A percentile compares a stretch with the other conserved stretches of the same genome.
phyloP scores from a whole-genome alignment of 75 land plant species.

The Pinus tabuliformis region DNA sequence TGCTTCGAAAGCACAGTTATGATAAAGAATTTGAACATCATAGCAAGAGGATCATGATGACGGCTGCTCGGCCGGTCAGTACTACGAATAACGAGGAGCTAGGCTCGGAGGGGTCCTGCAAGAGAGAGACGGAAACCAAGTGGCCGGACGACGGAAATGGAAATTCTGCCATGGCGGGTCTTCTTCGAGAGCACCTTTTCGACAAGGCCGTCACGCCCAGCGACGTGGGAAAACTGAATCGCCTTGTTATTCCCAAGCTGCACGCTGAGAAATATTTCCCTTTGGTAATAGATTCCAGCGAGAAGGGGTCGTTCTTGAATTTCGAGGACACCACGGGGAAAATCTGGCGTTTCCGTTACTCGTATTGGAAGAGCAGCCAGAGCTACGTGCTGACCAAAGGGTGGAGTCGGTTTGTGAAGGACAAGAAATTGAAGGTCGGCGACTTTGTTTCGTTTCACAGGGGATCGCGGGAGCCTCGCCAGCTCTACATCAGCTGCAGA shows the following conservation, averaged over 20 bases:
- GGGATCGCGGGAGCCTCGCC: neutral
- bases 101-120: neutral
- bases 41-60: too few species aligned
- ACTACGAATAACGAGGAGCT: too few species aligned
- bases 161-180: neutral
- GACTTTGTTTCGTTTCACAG: conserved; percentile 39
- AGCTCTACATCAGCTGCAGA: neutral
- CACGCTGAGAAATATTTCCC: conserved; percentile 47
- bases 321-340: conserved; percentile 34
- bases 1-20: too few species aligned
- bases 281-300: conserved; percentile 11
- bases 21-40: too few species aligned
- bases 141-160: too few species aligned
- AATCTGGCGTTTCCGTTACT: conserved; percentile 42
- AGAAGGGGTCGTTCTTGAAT: conserved; percentile 26
- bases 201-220: conserved; percentile 46
- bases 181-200: conserved; percentile 26
- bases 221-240: conserved; percentile 47
- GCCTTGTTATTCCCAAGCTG: conserved; percentile 52
- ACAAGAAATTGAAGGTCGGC: conserved; percentile 46
- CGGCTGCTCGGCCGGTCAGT: too few species aligned
- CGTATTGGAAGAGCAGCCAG: conserved; percentile 53
- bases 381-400: conserved; percentile 52
- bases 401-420: conserved; percentile 50
- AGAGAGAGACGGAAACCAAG: too few species aligned